These are phyloP conservation scores for Yamadazyma sp. DNA, from an alignment of 805 yeast species.

Conservation along the genomic window DNA sequence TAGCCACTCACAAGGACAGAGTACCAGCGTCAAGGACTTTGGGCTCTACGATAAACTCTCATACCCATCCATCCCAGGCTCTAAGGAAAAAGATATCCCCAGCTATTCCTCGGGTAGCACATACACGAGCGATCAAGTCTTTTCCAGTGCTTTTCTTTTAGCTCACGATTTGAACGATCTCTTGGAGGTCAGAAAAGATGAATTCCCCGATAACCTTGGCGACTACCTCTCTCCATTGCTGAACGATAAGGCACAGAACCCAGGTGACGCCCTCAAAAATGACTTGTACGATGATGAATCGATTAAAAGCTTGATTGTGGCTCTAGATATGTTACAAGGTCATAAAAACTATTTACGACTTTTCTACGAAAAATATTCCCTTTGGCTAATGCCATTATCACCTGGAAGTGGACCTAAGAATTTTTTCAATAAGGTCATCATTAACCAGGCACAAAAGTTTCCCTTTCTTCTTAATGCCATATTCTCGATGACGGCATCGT, in stretches of 20 bases:
- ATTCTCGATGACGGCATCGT: slow-evolving; percentile 20
- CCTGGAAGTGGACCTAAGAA: slow-evolving; percentile 17
- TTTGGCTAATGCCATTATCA: slow-evolving; percentile 19
- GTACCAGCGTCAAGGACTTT: too few relatives aligned
- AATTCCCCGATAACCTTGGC: slow-evolving; percentile 9
- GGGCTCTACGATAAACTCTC: neutral
- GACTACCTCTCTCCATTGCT: neutral
- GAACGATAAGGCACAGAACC: neutral
- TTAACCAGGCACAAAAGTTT: slow-evolving; percentile 15
- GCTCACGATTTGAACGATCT: slow-evolving; percentile 16
- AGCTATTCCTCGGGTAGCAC: slow-evolving; percentile 1
- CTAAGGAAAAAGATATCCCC: neutral
- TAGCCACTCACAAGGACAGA: too few relatives aligned
- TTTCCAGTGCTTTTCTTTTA: slow-evolving; percentile 14
- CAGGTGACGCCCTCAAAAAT: neutral
- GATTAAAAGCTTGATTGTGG: slow-evolving; percentile 9
- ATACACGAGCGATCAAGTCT: slow-evolving; percentile 9
- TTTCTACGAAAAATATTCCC: slow-evolving; percentile 19
- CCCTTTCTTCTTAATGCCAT: slow-evolving; percentile 19
- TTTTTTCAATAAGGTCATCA: slow-evolving; percentile 16
- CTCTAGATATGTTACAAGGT: slow-evolving; percentile 15
- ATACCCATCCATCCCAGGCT: neutral
- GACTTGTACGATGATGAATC: slow-evolving; percentile 13
- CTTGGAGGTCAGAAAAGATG: slow-evolving; percentile 11
- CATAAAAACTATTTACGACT: slow-evolving; percentile 19